phyloP scores from a whole-genome alignment of 306 rosid genomes.

The Malus sieversii region DNA sequence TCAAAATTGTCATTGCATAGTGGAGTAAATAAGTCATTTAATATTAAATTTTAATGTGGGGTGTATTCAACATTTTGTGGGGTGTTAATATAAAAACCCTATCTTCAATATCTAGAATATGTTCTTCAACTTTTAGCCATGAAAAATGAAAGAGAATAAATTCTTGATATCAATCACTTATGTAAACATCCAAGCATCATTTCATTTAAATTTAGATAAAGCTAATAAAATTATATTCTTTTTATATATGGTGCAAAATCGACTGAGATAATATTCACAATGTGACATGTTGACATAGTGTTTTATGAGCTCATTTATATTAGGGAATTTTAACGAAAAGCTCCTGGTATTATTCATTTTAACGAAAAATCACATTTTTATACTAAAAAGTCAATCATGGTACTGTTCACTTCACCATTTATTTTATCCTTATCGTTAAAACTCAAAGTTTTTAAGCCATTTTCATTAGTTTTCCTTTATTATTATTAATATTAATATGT shows the following conservation, averaged over 20 bases:
- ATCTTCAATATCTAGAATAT: neutral
- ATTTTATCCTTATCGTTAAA: too few species aligned
- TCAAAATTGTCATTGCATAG: too few species aligned
- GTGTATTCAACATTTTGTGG: too few species aligned
- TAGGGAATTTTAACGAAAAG: too few species aligned
- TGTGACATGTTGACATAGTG: neutral
- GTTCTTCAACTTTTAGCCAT: neutral
- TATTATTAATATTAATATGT: neutral
- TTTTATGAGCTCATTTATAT: neutral
- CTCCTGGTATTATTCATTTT: too few species aligned
- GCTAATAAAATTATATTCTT: neutral
- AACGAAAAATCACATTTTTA: too few species aligned
- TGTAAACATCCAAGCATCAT: neutral
- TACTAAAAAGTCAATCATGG: too few species aligned
- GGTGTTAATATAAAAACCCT: too few species aligned
- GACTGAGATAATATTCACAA: neutral
- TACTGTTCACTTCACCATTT: too few species aligned
- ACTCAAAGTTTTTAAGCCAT: too few species aligned
- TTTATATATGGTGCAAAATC: neutral
- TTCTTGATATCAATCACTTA: neutral
- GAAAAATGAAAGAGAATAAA: neutral
- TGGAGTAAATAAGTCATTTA: too few species aligned
- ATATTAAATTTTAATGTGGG: too few species aligned
- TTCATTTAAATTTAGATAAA: neutral
- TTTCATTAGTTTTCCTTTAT: neutral